These are phyloP conservation scores for Lyophyllum semitale DNA, from an alignment of 768 basidiomycete genomes.

Conservation along the genomic window DNA sequence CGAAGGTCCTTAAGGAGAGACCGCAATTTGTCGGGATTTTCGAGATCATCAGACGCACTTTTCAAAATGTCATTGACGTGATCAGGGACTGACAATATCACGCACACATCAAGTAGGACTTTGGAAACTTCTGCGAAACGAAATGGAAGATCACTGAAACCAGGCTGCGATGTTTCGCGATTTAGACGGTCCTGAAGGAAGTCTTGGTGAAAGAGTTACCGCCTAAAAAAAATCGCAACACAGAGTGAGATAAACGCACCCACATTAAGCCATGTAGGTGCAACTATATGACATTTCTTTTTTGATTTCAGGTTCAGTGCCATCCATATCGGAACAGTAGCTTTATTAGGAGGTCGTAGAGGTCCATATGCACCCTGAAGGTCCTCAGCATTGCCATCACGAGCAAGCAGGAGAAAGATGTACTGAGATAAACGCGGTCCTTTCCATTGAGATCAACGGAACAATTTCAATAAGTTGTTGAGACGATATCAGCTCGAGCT, in stretches of 20 bases:
- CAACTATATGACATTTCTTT: conserved; percentile 90
- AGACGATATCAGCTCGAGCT: conserved; percentile 86
- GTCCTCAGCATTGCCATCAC: conserved; percentile 15
- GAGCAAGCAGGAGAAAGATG: conserved; percentile 16
- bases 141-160: conserved; percentile 82
- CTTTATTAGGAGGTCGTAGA: conserved; percentile 82
- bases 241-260: conserved; percentile 51
- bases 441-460: conserved; percentile 88
- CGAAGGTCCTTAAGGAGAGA: conserved; percentile 92
- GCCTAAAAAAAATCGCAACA: neutral
- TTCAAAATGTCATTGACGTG: neutral
- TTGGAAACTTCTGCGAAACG: conserved; percentile 91
- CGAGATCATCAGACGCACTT: conserved; percentile 90
- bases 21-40: conserved; percentile 80
- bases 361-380: conserved; percentile 90
- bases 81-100: conserved; percentile 6
- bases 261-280: conserved; percentile 86
- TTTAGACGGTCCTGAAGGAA: conserved; percentile 75
- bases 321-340: conserved; percentile 94
- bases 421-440: conserved; percentile 90
- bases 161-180: conserved; percentile 71
- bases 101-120: conserved; percentile 90
- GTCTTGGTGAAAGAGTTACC: conserved; percentile 47
- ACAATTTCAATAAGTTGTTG: conserved; percentile 86
- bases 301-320: conserved; percentile 92